phyloP scores from a whole-genome alignment of 305 asterid species.

The Fraxinus floribunda region DNA sequence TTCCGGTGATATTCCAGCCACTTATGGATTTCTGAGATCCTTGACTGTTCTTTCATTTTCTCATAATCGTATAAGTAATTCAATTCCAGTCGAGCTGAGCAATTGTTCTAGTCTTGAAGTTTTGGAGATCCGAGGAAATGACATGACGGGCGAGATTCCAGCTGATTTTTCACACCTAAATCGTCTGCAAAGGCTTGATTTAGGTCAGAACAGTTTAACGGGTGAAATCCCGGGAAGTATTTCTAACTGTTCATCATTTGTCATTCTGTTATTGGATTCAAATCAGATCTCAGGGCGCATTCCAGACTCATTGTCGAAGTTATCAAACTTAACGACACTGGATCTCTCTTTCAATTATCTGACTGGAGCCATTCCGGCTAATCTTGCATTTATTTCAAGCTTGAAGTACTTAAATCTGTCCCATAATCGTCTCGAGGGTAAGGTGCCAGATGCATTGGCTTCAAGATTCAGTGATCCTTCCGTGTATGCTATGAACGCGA shows the following conservation, averaged over 20 bases:
- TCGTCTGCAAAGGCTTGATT: conserved; percentile 56
- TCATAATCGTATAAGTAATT: conserved; percentile 40
- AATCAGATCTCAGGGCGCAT: conserved; percentile 61
- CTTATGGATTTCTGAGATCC: conserved; percentile 62
- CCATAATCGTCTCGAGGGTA: conserved; percentile 57
- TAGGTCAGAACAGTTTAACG: conserved; percentile 53
- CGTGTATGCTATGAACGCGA: conserved; percentile 43
- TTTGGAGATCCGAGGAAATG: conserved; percentile 49
- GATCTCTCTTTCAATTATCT: conserved; percentile 59
- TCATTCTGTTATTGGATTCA: conserved; percentile 46
- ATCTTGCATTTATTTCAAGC: conserved; percentile 42
- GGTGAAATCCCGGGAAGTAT: conserved; percentile 58
- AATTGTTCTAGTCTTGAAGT: conserved; percentile 58
- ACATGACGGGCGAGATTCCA: conserved; percentile 48
- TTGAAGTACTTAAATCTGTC: conserved; percentile 57
- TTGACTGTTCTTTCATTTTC: conserved; percentile 56
- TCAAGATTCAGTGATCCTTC: conserved; percentile 60
- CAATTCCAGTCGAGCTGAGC: conserved; percentile 59
- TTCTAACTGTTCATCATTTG: conserved; percentile 57
- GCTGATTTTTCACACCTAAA: conserved; percentile 49
- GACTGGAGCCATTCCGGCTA: conserved; percentile 54
- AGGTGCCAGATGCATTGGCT: conserved; percentile 58
- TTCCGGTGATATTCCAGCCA: conserved; percentile 59
- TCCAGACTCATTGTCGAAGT: conserved; percentile 48
- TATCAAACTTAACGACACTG: conserved; percentile 41